Evolutionary conservation across 2,329 filamentous ascomycete species (phyloP), one percentile per base, ranked within the genome.

Genomic region (Colletotrichum sp.): DNA sequence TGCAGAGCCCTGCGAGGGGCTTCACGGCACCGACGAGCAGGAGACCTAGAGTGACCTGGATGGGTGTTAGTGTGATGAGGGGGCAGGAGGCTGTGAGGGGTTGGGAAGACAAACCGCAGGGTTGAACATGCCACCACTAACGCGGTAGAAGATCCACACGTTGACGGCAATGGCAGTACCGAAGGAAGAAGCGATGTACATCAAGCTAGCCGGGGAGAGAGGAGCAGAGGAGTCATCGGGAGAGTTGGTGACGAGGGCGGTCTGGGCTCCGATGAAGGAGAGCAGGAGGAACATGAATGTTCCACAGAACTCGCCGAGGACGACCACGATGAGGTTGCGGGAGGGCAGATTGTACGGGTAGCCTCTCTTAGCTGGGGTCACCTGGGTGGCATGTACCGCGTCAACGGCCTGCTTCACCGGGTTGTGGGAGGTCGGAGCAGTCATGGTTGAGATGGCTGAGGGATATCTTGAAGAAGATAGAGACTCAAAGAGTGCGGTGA

Each of bases 141-240:
- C 85, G 61, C 90, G 86, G 79, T 87, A 92, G 80, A 91, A 92
- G 36, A 89, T 85, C 89, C 89, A 92, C 18, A 90, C 89, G 70
- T 89, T 91, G 75, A 89, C 86, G 43, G 87, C 84, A 28, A 92
- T 81, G 6, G 88, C 86, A 16, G 87, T 81, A 39, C 88, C 89
- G 72, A 91, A 91, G 55, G 85, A 83, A 1, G 87, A 78, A 78
- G 88, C 90, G 28, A 91, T 79, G 59, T 90, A 80, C 78, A 67
- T 79, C 77, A 72, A 84, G 84, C 73, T 83, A 81, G 68, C 80
- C 68, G 68, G 85, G 1, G 39, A n/a, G 10, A 68, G 59, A 10
- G 36, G 36, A 0, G 81, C 80, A 0, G 71, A 67, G 2, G 67
- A 43, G 26, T 69, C 57, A 4, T 43, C n/a, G 7, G 59, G 24